Evolutionary conservation across 352 stramenopile species (phyloP), one percentile per base, ranked within the genome.

Genomic region (Pythium brachiatum): DNA sequence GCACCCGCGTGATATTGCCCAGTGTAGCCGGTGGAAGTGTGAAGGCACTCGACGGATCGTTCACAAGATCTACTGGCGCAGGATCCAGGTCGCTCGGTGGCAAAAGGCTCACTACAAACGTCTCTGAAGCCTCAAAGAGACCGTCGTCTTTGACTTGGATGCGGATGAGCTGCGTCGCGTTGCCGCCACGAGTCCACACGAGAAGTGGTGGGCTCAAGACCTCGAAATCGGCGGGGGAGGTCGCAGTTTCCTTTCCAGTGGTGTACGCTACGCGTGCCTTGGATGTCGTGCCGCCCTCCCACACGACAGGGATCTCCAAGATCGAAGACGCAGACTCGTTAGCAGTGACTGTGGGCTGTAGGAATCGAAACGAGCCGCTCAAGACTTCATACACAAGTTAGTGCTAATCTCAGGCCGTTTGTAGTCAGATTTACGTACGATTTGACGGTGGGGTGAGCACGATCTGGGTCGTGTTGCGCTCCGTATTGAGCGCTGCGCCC

Each of bases 231-330:
- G 43, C 44, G 18, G 69, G 64, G 3, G 57, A 64, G 23, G 75
- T 84, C 21, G 82, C 82, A 29, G 60, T 81, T 18, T 76, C 77
- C 46, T 71, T 84, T 1, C 64, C 20, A 53, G 86, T 64, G 25
- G 79, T 51, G 47, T 87, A 92, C 16, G 60, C 44, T 1, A 86
- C 68, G 26, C 65, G 72, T 4, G 75, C 80, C 6, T 48, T 68
- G 0, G 74, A 75, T 0, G 77, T 90, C 16, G 82, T 87, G 2
- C 78, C 80, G 55, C 66, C 68, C 16, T 83, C 65, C 82, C 82
- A 92, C 7, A 84, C 18, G 2, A 92, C 82, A 9, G 80, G 77
- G 23, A 89, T 62, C n/a, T 57, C 71, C 27, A 86, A 62, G 6
- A 57, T 21, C 0, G 51, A 41, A 4, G 25, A 63, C 11, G 46